phyloP scores from a whole-genome alignment of 1,139 yeast genomes.

The Debaryomyces sp. region DNA sequence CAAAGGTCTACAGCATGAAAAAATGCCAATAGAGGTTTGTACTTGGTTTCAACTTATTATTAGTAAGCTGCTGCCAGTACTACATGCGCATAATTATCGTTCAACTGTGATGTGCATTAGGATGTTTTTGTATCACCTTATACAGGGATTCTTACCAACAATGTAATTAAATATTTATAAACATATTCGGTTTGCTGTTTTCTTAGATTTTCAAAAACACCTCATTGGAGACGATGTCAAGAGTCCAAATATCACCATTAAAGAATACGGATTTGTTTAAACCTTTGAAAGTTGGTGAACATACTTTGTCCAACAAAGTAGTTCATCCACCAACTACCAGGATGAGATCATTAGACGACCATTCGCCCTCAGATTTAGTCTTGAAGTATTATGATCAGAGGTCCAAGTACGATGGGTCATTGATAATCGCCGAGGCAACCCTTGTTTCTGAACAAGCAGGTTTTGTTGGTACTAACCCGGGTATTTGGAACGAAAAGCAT shows the following conservation, averaged over 20 bases:
- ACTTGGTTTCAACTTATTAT: too few relatives aligned
- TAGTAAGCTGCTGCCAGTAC: too few relatives aligned
- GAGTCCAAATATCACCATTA: background rate
- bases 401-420: slow-evolving; percentile 56
- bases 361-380: slow-evolving; percentile 49
- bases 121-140: too few relatives aligned
- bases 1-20: too few relatives aligned
- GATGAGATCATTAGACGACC: slow-evolving; percentile 42
- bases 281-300: slow-evolving; percentile 22
- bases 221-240: too few relatives aligned
- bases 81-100: too few relatives aligned
- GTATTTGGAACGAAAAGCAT: slow-evolving; percentile 53
- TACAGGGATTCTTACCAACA: too few relatives aligned
- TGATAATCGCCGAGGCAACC: slow-evolving; percentile 45
- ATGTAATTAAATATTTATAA: too few relatives aligned
- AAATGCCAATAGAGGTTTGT: too few relatives aligned
- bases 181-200: too few relatives aligned
- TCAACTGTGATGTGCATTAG: too few relatives aligned
- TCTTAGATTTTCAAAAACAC: too few relatives aligned
- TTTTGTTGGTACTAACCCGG: slow-evolving; percentile 51
- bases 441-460: slow-evolving; percentile 32
- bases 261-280: slow-evolving; percentile 40
- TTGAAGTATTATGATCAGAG: slow-evolving; percentile 56
- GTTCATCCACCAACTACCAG: slow-evolving; percentile 60
- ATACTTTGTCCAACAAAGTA: slow-evolving; percentile 41